These are phyloP conservation scores for Phytopythium cucurbitacearum DNA, from an alignment of 352 stramenopile genomes.

Conservation along the genomic window DNA sequence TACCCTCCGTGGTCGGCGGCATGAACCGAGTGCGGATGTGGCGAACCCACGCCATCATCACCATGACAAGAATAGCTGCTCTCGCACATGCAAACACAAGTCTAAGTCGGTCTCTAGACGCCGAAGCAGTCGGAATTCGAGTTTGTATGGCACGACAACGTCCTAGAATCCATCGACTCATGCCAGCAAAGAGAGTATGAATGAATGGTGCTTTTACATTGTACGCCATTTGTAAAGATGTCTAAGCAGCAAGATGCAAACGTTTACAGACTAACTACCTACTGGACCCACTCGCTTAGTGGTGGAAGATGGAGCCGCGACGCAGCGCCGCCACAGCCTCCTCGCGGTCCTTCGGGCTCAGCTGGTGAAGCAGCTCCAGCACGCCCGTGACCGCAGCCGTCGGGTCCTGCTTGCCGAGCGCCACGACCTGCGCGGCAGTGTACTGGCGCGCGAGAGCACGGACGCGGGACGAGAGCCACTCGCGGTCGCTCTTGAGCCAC, in stretches of 20 bases:
- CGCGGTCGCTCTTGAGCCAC: constrained; percentile 76
- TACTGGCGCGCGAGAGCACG: constrained; percentile 54
- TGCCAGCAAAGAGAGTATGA: no score
- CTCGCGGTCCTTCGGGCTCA: constrained; percentile 83
- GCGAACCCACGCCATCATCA: no score
- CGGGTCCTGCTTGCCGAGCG: constrained; percentile 69
- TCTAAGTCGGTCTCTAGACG: no score
- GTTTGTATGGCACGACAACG: no score
- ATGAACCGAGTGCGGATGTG: no score
- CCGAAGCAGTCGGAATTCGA: no score
- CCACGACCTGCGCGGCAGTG: constrained; percentile 71
- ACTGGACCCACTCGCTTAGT: constrained; percentile 17
- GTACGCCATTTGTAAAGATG: neutral
- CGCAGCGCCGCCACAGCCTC: constrained; percentile 73
- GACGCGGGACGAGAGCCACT: constrained; percentile 68
- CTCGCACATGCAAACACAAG: no score
- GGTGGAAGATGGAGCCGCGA: constrained; percentile 85
- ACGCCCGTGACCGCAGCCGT: constrained; percentile 84
- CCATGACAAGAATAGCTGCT: no score
- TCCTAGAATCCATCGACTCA: no score
- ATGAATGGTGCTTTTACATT: neutral
- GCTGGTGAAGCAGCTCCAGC: constrained; percentile 76
- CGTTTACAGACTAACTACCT: neutral
- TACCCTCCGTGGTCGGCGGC: no score
- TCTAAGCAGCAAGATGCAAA: neutral